Base-by-base conservation (phyloP, 768 basidiomycete species). In the Hysterangium stoloniferum region DNA sequence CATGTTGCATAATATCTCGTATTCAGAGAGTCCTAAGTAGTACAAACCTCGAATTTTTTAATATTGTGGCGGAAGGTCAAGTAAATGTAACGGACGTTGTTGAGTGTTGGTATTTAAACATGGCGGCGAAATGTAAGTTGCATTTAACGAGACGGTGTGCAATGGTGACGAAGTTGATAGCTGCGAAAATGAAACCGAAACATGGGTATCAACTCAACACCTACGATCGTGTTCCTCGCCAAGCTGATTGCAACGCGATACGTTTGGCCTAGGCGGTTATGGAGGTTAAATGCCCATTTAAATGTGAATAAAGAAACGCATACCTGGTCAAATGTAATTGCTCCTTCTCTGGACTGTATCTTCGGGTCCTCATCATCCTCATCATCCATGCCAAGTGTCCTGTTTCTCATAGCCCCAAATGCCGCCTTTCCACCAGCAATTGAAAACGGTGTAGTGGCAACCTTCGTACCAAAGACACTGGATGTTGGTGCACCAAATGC, bases 321-420 rank as follows among this genome's bases (percentile, higher is more conserved):
- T 57, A 91, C 92, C 78, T 97, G 95, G 57, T 98, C 95, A 53
- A 96, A 72, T 11, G 88, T 84, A 64, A 99, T 97, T 27, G 84
- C 81, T 59, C 84, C 87, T 61, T 91, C 87, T 57, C 75, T 71
- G 56, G 95, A 69, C 59, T 86, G 83, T 20, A 96, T 79, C 56
- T 71, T 79, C 64, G 82, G 74, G 0, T 78, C 77, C 1, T 80
- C 78, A 2, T 79, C 90, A 0, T 92, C 89, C 0, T 90, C 87
- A n/a, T 86, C 86, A 6, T 82, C 79, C 13, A 71, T 74, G 41
- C 77, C 77, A 51, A 73, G 73, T 11, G 54, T 52, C 27, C 61
- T 36, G 62, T 65, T 62, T 54, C 87, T 74, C 49, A 91, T 82
- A 8, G 83, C 83, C 17, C 86, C 88, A 68, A 93, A 92, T 7